Evolutionary conservation across 2,329 filamentous ascomycete species (phyloP).

Genomic region (Drechmeria coniospora): DNA sequence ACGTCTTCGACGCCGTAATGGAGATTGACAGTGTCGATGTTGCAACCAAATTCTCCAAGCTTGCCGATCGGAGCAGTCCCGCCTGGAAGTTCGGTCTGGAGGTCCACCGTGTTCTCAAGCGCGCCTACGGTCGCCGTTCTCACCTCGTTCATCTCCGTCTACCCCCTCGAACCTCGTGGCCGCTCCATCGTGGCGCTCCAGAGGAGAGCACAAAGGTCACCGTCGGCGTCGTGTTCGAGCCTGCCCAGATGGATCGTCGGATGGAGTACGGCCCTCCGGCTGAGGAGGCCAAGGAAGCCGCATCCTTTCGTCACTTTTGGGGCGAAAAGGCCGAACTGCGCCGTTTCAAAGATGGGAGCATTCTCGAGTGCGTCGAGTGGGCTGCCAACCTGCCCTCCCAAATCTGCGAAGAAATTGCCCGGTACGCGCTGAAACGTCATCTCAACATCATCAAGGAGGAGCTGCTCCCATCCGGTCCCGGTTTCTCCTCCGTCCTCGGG

Average conservation of each 20-base stretch:
- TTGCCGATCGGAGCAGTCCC: constrained; percentile 25
- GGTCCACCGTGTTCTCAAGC: constrained; percentile 48
- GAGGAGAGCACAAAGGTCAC: constrained; percentile 25
- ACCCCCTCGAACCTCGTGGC: constrained; percentile 16
- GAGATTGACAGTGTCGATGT: constrained; percentile 18
- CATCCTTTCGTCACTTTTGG: constrained; percentile 81
- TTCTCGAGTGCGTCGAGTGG: constrained; percentile 88
- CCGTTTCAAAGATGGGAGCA: constrained; percentile 89
- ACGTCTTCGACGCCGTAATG: constrained; percentile 36
- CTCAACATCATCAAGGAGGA: constrained; percentile 43
- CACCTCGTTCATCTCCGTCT: constrained; percentile 47
- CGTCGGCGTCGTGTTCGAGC: constrained; percentile 58
- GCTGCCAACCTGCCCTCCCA: constrained; percentile 43
- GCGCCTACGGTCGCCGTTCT: constrained; percentile 61
- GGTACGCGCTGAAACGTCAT: constrained; percentile 55
- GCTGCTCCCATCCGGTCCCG: constrained; percentile 33
- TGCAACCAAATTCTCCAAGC: constrained; percentile 10
- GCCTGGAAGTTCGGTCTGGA: constrained; percentile 34
- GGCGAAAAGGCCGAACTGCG: constrained; percentile 83
- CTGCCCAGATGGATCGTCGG: constrained; percentile 53
- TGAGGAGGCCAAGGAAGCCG: constrained; percentile 71
- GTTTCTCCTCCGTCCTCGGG: constrained; percentile 32
- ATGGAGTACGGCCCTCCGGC: constrained; percentile 81
- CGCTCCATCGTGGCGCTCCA: constrained; percentile 9
- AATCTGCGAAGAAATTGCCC: constrained; percentile 66